Evolutionary conservation across 2,329 filamentous ascomycete genomes (phyloP).

Genomic region (Trichoderma sp.): DNA sequence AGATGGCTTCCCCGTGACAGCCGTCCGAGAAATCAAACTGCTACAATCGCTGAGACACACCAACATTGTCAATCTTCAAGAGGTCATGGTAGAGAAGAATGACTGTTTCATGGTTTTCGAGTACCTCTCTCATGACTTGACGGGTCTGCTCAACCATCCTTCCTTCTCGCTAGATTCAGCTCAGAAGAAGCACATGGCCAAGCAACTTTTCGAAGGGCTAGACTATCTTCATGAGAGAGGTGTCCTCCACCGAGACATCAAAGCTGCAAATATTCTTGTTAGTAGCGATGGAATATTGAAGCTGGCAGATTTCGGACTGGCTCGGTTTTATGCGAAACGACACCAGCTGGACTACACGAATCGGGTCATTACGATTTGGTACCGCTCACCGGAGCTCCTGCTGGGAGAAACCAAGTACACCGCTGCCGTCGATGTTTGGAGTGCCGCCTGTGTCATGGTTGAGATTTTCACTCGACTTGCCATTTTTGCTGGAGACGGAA

Average conservation of each 20-base stretch:
- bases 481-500: constrained; percentile 93
- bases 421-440: constrained; percentile 92
- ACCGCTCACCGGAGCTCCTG: constrained; percentile 85
- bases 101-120: constrained; percentile 99
- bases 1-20: constrained; percentile 88
- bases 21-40: constrained; percentile 87
- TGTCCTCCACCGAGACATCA: constrained; percentile 97
- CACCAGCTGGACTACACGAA: constrained; percentile 96
- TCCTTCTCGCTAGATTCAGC: constrained; percentile 80
- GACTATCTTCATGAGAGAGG: constrained; percentile 91
- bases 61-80: constrained; percentile 80
- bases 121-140: constrained; percentile 94
- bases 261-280: constrained; percentile 95
- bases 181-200: constrained; percentile 91
- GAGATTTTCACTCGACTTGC: constrained; percentile 94
- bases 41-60: constrained; percentile 81
- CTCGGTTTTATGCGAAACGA: constrained; percentile 92
- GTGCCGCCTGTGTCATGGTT: constrained; percentile 91
- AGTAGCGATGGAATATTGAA: constrained; percentile 88
- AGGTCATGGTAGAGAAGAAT: constrained; percentile 98
- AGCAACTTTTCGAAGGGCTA: constrained; percentile 89
- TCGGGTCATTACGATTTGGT: constrained; percentile 98
- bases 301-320: constrained; percentile 92
- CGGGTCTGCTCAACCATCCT: constrained; percentile 91
- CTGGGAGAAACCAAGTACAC: constrained; percentile 90